Conservation (phyloP, 2,329 filamentous ascomycete genomes). For the Venturia asperata region DNA sequence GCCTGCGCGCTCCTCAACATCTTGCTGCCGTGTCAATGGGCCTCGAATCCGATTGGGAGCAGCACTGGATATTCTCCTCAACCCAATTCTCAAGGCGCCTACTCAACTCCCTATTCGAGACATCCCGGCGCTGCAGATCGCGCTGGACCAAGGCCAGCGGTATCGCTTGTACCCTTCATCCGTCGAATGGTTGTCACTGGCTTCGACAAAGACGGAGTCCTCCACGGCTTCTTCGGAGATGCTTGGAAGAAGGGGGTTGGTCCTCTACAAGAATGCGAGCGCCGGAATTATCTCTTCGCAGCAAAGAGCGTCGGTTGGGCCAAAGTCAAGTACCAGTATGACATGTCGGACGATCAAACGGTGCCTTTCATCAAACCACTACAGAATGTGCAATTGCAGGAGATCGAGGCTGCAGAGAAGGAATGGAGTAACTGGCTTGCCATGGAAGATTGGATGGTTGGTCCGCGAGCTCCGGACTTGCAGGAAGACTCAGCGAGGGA, state of each 20-base stretch:
- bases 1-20: slow-evolving; percentile 91
- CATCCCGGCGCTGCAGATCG: slow-evolving; percentile 22
- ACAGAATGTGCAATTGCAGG: slow-evolving; percentile 66
- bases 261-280: slow-evolving; percentile 77
- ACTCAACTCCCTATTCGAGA: slow-evolving; percentile 21
- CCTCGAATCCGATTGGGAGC: slow-evolving; percentile 39
- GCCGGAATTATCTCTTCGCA: slow-evolving; percentile 90
- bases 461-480: slow-evolving; percentile 60
- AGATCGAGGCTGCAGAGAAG: slow-evolving; percentile 75
- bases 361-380: slow-evolving; percentile 82
- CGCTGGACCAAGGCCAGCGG: slow-evolving; percentile 34
- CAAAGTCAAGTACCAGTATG: slow-evolving; percentile 82
- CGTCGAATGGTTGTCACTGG: slow-evolving; percentile 85
- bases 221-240: slow-evolving; percentile 96
- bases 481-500: slow-evolving; percentile 20
- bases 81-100: slow-evolving; percentile 24
- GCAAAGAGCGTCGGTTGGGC: slow-evolving; percentile 90
- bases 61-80: slow-evolving; percentile 28
- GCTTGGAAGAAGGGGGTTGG: slow-evolving; percentile 78
- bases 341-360: slow-evolving; percentile 74
- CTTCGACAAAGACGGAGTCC: slow-evolving; percentile 76
- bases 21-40: slow-evolving; percentile 74
- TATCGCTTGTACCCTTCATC: slow-evolving; percentile 81
- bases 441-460: slow-evolving; percentile 99
- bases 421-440: slow-evolving; percentile 92